These are phyloP conservation scores for Metschnikowia noctiluminum DNA, from an alignment of 805 yeast genomes.

Conservation along the genomic window DNA sequence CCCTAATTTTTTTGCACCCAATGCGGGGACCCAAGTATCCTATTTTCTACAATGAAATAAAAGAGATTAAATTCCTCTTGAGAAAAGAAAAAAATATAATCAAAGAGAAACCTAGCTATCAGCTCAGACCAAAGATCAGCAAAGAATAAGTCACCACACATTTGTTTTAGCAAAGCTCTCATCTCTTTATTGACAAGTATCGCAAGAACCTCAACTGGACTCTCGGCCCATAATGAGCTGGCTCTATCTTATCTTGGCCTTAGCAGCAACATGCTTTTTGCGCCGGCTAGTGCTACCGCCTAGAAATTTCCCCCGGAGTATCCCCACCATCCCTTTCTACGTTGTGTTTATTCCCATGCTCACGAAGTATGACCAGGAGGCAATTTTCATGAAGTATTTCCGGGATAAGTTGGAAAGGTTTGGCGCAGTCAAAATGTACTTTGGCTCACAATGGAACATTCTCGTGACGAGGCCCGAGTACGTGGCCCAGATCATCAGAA, in stretches of 20 bases:
- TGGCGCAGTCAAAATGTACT: constrained; percentile 59
- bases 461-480: constrained; percentile 48
- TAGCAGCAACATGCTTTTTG: constrained; percentile 2
- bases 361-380: constrained; percentile 45
- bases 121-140: too few species aligned
- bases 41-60: too few species aligned
- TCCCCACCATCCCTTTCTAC: constrained; percentile 62
- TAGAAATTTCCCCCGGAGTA: constrained; percentile 45
- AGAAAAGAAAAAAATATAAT: too few species aligned
- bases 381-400: constrained; percentile 43
- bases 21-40: too few species aligned
- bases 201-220: too few species aligned
- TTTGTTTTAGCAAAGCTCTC: too few species aligned
- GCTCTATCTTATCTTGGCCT: neutral
- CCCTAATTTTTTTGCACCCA: too few species aligned
- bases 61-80: too few species aligned
- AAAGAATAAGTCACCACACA: too few species aligned
- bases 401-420: constrained; percentile 43
- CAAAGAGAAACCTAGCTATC: too few species aligned
- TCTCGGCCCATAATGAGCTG: neutral
- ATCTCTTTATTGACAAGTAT: too few species aligned
- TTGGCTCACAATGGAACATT: constrained; percentile 62
- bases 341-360: constrained; percentile 48
- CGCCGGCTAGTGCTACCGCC: constrained; percentile 43
- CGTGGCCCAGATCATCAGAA: constrained; percentile 43